Evolutionary conservation across 805 yeast species (phyloP).

Genomic region (Komagataella pseudopastoris): DNA sequence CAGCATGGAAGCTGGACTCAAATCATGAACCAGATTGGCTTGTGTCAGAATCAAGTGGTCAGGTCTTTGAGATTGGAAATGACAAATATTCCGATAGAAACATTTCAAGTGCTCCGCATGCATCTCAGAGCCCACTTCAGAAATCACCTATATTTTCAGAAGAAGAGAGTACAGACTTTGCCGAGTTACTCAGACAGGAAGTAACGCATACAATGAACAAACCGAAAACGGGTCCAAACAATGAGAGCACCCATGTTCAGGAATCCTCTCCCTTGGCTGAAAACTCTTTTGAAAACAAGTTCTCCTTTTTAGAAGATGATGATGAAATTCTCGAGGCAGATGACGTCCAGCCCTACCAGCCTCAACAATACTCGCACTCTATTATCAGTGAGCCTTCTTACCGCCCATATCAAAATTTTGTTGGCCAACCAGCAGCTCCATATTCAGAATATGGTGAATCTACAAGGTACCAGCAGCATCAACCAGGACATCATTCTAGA

Average conservation of each 20-base stretch:
- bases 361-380: not conserved
- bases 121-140: not conserved
- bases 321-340: conserved; percentile 25
- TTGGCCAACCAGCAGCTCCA: not conserved
- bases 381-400: not conserved
- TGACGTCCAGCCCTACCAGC: conserved; percentile 2
- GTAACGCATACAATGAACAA: not conserved
- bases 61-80: not conserved
- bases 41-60: not conserved
- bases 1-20: not conserved
- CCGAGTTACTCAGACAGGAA: not conserved
- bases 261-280: conserved; percentile 5
- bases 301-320: conserved; percentile 27
- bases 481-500: not conserved
- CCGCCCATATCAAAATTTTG: not conserved
- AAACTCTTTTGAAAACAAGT: conserved; percentile 20
- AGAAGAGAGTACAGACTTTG: not conserved
- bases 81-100: not conserved
- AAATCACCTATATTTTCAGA: not conserved
- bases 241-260: not conserved
- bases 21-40: not conserved
- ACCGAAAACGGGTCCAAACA: not conserved
- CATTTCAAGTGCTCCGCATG: not conserved
- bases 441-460: not conserved
- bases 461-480: not conserved